phyloP scores from a whole-genome alignment of 257 asterid genomes.

The Scutellaria barbata region DNA sequence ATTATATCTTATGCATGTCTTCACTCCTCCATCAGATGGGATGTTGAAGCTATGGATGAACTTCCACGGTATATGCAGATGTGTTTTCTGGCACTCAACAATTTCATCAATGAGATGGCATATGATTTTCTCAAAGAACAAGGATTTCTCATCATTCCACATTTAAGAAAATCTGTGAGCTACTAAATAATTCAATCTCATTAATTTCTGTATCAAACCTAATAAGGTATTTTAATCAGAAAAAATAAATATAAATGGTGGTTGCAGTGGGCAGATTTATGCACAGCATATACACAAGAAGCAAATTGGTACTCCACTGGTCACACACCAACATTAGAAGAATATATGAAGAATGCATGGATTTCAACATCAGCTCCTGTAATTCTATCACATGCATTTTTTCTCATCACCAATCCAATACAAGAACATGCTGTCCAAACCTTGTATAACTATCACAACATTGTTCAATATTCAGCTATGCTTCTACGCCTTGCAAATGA shows the following conservation, averaged over 20 bases:
- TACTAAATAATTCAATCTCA: background rate
- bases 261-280: constrained; percentile 20
- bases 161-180: constrained; percentile 2
- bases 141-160: background rate
- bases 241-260: too few relatives aligned
- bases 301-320: constrained; percentile 14
- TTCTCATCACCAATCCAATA: constrained; percentile 13
- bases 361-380: constrained; percentile 5
- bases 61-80: constrained; percentile 22
- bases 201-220: too few relatives aligned
- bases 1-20: background rate
- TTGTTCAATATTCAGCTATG: background rate
- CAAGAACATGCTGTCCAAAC: background rate
- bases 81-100: background rate
- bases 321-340: constrained; percentile 15
- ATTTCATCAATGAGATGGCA: constrained; percentile 15
- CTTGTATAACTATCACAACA: background rate
- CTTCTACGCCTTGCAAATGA: constrained; percentile 26
- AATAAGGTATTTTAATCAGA: too few relatives aligned
- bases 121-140: constrained; percentile 3
- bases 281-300: background rate
- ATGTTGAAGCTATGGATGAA: background rate
- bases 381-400: background rate
- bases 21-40: background rate
- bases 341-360: background rate